Base-by-base conservation (phyloP, 768 basidiomycete species). In the Lepiota subincarnata region DNA sequence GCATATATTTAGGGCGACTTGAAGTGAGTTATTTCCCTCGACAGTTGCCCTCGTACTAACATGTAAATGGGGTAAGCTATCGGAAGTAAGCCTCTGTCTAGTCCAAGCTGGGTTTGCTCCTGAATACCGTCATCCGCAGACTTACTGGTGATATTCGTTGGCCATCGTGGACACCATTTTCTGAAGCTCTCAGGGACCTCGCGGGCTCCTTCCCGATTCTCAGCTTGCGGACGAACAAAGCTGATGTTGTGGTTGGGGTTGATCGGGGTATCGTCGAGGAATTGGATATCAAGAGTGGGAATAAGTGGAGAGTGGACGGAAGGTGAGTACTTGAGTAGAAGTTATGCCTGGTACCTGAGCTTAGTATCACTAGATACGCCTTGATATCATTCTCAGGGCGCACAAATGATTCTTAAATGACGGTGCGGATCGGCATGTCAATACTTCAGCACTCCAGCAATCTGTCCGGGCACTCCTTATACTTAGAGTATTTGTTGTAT, bases 171-270 rank as follows among this genome's bases (percentile, higher is more conserved):
- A 57, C 55, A 20, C 41, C 48, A 20, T 31, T 62, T 34, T 2
- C 50, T 11, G 55, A 58, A 34, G 48, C 35, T 55, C 40, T 39
- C 86, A 91, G 93, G 4, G 89, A 90, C 1, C 69, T 98, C 8
- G 81, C 82, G 0, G 88, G 89, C 1, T 72, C 84, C 7, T 89
- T 96, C 70, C 87, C 89, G 0, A 64, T 97, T 6, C 70, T 98
- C 20, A 92, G 90, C 62, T 70, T 98, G 55, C 80, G 96, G 14
- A 98, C 96, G 0, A 92, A 88, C 74, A 99, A 99, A 68, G 96
- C 96, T 0, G 94, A 98, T 63, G 93, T 97, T 1, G 88, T 86
- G 5, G 92, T 91, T 20, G 96, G 92, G 0, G 75, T 99, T 2
- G 70, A 78, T 0, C 74, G 82, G 59, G 86, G 84, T 0, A 70